Evolutionary conservation across 176 grass and related monocot species (phyloP).

Genomic region (Triticum turgidum): DNA sequence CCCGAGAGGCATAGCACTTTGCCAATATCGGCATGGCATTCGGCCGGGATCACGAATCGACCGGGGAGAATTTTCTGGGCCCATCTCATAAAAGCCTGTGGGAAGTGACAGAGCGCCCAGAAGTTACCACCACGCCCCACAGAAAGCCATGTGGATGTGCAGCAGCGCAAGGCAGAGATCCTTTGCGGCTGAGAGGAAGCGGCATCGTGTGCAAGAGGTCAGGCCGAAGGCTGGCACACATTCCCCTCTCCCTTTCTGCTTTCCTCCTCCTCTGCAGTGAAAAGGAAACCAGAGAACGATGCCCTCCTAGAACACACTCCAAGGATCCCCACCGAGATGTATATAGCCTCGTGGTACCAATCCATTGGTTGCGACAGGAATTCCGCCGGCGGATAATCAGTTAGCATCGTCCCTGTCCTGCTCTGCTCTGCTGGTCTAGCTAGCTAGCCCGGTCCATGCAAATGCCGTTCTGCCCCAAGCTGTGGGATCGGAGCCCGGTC

Average conservation of each 20-base stretch:
- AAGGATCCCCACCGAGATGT: conserved; percentile 41
- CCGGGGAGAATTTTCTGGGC: neutral
- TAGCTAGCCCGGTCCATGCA: conserved; percentile 9
- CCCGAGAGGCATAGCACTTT: neutral
- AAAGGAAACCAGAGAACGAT: conserved; percentile 15
- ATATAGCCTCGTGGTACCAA: conserved; percentile 2
- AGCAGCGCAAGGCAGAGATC: neutral
- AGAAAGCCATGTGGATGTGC: neutral
- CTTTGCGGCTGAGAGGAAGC: conserved; percentile 1
- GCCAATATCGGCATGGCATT: neutral
- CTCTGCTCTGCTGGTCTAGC: neutral
- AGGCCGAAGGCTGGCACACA: conserved; percentile 51
- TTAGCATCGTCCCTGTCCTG: neutral
- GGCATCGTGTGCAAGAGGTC: conserved; percentile 58
- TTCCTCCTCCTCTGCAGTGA: neutral
- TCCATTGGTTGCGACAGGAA: conserved; percentile 2
- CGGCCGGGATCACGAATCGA: too few species aligned
- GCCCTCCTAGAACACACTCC: conserved; percentile 49
- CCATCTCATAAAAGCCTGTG: neutral
- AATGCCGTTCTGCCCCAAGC: conserved; percentile 49
- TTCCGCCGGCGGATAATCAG: neutral
- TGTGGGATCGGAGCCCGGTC: neutral
- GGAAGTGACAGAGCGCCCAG: neutral
- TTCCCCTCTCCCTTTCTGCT: conserved; percentile 20
- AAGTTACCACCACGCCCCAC: neutral